A percentile compares a stretch with the other conserved stretches of the same genome.
phyloP scores from a whole-genome alignment of 208 protist genomes.

The Trichomonas gallinae region DNA sequence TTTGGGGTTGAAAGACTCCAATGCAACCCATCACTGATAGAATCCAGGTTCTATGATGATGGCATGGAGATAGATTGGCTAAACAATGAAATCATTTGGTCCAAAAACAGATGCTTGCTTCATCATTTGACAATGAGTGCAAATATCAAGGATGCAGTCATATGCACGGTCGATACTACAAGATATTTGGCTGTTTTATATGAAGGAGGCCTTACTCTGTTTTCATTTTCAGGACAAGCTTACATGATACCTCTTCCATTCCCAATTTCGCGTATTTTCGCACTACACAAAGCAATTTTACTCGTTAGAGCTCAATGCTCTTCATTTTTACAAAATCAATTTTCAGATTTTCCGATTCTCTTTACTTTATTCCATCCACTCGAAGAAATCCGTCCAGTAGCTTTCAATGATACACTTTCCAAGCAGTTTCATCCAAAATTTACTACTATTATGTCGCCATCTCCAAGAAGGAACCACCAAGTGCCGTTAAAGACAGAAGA shows the following conservation, averaged over 20 bases:
- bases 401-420: background rate
- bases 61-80: background rate
- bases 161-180: background rate
- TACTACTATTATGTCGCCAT: background rate
- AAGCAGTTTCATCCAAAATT: background rate
- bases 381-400: conserved; percentile 7
- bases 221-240: background rate
- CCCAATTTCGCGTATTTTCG: background rate
- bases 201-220: background rate
- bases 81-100: conserved; percentile 8
- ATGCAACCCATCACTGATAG: background rate
- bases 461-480: background rate
- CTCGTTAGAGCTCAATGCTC: background rate
- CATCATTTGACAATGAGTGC: background rate
- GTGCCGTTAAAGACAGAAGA: background rate
- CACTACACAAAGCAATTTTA: background rate
- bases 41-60: background rate
- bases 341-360: background rate
- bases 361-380: background rate
- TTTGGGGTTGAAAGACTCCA: background rate
- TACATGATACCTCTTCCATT: conserved; percentile 18
- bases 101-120: background rate
- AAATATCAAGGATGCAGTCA: background rate
- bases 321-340: background rate
- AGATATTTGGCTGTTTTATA: conserved; percentile 13